Conservation (phyloP, 1,139 yeast genomes). For the Fermentozyma sake region DNA sequence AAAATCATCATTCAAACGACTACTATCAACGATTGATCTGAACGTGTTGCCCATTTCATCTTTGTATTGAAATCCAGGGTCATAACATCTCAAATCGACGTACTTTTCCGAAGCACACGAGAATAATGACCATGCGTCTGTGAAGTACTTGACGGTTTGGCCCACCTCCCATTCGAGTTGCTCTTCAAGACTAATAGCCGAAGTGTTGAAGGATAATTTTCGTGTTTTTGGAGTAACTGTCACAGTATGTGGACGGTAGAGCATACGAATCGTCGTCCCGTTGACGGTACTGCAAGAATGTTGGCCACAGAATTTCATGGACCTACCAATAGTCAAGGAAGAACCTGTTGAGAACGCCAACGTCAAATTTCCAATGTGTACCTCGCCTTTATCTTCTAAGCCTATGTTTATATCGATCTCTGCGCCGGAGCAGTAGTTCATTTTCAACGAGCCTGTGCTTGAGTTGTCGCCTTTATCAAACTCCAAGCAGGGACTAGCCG, state of each 20-base stretch:
- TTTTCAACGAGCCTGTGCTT: conserved; percentile 13
- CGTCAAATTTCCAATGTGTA: too few relatives aligned
- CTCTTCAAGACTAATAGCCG: too few relatives aligned
- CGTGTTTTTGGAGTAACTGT: conserved; percentile 9
- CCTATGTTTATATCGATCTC: conserved; percentile 1
- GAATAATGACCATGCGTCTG: conserved; percentile 12
- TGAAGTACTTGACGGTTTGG: conserved; percentile 7
- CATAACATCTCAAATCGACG: conserved; percentile 14
- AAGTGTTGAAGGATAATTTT: conserved; percentile 4
- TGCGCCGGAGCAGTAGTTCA: conserved; percentile 9
- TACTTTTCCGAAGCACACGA: conserved; percentile 15
- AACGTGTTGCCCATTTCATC: conserved; percentile 2
- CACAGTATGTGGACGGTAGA: conserved; percentile 12
- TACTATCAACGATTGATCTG: conserved; percentile 1
- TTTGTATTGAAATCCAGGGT: conserved; percentile 1
- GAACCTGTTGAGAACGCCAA: too few relatives aligned
- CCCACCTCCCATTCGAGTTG: conserved; percentile 1
- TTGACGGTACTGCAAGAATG: conserved; percentile 12
- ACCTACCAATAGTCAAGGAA: too few relatives aligned
- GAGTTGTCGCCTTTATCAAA: conserved; percentile 8
- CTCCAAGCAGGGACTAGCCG: conserved; percentile 18
- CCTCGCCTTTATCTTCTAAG: too few relatives aligned
- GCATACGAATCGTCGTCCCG: conserved; percentile 14
- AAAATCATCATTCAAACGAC: not conserved
- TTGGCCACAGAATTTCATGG: conserved; percentile 8